Evolutionary conservation across 345 rosid species (phyloP), one percentile per base, ranked within the genome.

Genomic region (Gossypioides kirkii): DNA sequence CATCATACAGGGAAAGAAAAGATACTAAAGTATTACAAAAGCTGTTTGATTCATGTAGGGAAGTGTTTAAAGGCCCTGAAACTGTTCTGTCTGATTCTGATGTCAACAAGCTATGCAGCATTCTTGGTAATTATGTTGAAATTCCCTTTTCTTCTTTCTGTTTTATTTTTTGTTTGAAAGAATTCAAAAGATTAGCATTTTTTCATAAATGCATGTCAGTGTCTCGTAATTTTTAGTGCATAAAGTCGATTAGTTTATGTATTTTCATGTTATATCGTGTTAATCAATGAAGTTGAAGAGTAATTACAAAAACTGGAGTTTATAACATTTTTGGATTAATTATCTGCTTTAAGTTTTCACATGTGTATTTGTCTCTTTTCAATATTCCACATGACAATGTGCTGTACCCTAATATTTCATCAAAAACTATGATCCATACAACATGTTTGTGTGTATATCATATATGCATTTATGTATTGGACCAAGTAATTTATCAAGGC

Each of bases 51-150:
- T 73, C 84, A 0, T 87, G 96, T 53, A 76, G 42, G 60, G 73
- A 86, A 10, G 78, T 87, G 4, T 90, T 90, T 78, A 81, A 77
- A 76, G 96, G 91, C 65, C 85, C 84, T 67, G 89, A 82, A 68
- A 81, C 83, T 32, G 88, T 86, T 73, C 96, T 91, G 54, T 49
- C 72, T 4, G 78, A 82, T 14, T 63, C 38, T 16, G 84, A 87
- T 73, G 91, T 87, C 3, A 66, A 80, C 13, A 80, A 58, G 53
- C 32, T 90, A 3, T 76, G 85, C 76, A 23, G 60, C 69, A 73
- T 88, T 65, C 83, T 90, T 14, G 93, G 96, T 90, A 74, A 20
- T 81, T 76, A 6, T 0, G 38, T 32, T 32, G 5, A 32, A 32
- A 32, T 32, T 32, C 38, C 38, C 38, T 32, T 1, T 32, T 2